Evolutionary conservation across 2,329 filamentous ascomycete species (phyloP).

Genomic region (Teratosphaeria pseudoeucalypti): DNA sequence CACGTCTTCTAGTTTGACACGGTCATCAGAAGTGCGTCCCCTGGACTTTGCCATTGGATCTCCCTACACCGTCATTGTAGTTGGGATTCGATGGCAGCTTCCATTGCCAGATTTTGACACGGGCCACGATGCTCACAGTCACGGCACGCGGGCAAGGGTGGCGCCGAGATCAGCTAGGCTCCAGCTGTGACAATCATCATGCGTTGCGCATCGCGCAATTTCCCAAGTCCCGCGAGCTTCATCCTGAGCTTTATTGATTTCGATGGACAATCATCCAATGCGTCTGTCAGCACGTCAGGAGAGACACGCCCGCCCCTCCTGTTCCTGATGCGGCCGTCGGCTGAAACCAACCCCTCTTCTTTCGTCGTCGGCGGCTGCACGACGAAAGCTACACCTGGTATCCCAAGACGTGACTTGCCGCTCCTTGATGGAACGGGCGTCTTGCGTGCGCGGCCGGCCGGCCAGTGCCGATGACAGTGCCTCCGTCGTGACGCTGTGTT

Average conservation of each 20-base stretch:
- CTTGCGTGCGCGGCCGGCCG: neutral
- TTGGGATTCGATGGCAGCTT: neutral
- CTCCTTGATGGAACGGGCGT: neutral
- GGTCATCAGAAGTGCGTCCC: neutral
- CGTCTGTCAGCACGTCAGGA: neutral
- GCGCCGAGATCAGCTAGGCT: neutral
- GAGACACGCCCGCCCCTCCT: neutral
- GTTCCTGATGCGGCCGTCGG: neutral
- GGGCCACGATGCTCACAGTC: neutral
- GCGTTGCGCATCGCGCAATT: neutral
- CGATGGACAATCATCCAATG: neutral
- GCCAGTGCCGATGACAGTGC: neutral
- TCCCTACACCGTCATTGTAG: neutral
- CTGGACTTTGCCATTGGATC: neutral
- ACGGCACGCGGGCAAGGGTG: neutral
- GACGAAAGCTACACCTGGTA: neutral
- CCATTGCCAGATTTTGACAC: neutral
- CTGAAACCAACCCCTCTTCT: neutral
- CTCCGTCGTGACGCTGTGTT: neutral
- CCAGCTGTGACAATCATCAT: neutral
- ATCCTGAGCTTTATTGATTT: neutral
- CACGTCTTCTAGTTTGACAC: neutral
- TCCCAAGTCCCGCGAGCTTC: neutral
- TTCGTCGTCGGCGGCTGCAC: neutral
- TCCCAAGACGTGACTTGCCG: neutral